Conservation (phyloP, 192 early-diverging fungal genomes). For the Linderina pennispora region DNA sequence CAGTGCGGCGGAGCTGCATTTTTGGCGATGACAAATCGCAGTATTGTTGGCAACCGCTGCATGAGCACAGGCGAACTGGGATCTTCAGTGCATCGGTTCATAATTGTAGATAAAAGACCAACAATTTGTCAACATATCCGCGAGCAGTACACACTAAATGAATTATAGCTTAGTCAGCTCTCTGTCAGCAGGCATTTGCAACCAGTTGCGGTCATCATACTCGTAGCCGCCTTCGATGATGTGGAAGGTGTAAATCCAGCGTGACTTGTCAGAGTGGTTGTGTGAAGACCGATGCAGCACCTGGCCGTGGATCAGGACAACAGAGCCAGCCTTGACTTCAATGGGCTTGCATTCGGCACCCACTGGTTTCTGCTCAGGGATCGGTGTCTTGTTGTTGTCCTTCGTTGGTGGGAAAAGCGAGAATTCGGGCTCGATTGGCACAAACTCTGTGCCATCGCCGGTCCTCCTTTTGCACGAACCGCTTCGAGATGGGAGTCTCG, state of each 20-base stretch:
- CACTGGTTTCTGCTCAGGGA: background rate
- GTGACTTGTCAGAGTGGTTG: slow-evolving; percentile 68
- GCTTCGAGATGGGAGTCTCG: slow-evolving; percentile 31
- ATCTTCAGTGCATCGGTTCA: no score
- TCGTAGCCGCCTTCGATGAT: slow-evolving; percentile 68
- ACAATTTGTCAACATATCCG: no score
- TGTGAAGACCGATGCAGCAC: slow-evolving; percentile 78
- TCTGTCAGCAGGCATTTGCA: slow-evolving; percentile 28
- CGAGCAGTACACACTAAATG: no score
- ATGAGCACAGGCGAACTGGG: no score
- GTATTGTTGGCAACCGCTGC: no score
- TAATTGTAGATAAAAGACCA: no score
- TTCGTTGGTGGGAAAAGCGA: slow-evolving; percentile 7
- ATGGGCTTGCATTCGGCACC: slow-evolving; percentile 5
- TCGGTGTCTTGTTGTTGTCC: background rate
- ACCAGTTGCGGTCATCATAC: slow-evolving; percentile 82
- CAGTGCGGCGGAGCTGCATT: no score
- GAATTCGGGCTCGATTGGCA: slow-evolving; percentile 22
- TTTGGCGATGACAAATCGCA: no score
- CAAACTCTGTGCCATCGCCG: slow-evolving; percentile 22
- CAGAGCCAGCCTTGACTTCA: slow-evolving; percentile 50
- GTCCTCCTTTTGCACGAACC: slow-evolving; percentile 28
- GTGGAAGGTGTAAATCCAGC: slow-evolving; percentile 96
- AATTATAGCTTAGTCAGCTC: slow-evolving; percentile 25
- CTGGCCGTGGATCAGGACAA: slow-evolving; percentile 88